Conservation (phyloP, 139 green algal genomes). For the Volvox africanus region DNA sequence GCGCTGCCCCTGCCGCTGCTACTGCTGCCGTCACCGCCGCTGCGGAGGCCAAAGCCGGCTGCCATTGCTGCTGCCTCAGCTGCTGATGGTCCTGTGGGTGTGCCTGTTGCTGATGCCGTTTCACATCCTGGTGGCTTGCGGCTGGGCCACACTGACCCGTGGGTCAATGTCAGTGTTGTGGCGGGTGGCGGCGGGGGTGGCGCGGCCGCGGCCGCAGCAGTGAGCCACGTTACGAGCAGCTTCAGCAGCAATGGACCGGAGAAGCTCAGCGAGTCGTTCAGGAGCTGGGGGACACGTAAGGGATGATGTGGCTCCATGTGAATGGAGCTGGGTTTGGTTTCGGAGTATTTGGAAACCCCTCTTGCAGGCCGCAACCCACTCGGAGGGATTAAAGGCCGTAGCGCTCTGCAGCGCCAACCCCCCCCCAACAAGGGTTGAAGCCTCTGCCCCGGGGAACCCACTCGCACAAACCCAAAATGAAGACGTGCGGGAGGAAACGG, state of each 20-base stretch:
- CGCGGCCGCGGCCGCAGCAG: background rate
- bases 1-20: background rate
- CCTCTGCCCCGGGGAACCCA: too few species aligned
- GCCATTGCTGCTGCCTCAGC: background rate
- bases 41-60: too few species aligned
- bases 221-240: constrained; percentile 75
- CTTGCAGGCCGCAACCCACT: too few species aligned
- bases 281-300: constrained; percentile 47
- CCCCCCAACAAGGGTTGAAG: too few species aligned
- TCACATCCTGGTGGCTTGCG: background rate
- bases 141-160: background rate
- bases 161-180: background rate
- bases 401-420: too few species aligned
- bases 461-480: too few species aligned
- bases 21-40: background rate
- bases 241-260: constrained; percentile 83
- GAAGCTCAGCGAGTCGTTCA: constrained; percentile 80
- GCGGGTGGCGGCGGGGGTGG: background rate
- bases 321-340: background rate
- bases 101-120: too few species aligned
- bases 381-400: too few species aligned
- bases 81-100: background rate
- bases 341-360: too few species aligned
- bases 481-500: too few species aligned
- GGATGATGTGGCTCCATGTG: background rate